Evolutionary conservation across 2,329 filamentous ascomycete genomes (phyloP), one percentile per base, ranked within the genome.

Genomic region (Calcarisporium arbuscula): DNA sequence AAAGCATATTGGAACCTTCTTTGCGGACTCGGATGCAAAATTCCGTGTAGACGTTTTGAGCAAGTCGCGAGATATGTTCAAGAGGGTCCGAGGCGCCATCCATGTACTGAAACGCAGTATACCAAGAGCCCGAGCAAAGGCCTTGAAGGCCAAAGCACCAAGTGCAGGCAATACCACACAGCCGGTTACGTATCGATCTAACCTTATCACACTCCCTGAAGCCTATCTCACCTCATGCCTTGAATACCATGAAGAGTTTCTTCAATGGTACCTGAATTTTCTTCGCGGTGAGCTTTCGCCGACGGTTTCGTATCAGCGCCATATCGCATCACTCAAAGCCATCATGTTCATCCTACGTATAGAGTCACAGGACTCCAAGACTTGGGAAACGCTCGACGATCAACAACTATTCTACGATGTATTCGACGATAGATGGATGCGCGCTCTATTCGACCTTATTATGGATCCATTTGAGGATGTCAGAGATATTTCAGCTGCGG

Each of bases 391-490:
- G 2, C 36, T 44, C 23, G 57, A 60, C 34, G 57, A 67, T 45
- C 65, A 57, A 47, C 45, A 38, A 34, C 53, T 58, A 11, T 62
- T 65, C 35, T 67, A 63, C 30, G 53, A 62, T 30, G 47, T 60
- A 3, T 58, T 70, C 40, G 69, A 74, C 30, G 45, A 48, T 4
- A 65, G 58, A 1, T 76, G 82, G 62, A 59, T 76, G 9, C 69
- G 82, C 30, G 66, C 80, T 5, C 64, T 96, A 6, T 64, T 89
- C 11, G 87, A 95, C 54, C 72, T 95, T 16, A 61, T 94, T 7
- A 68, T 94, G 52, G 85, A 98, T 49, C 86, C 90, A 0, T 98
- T 94, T 50, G 92, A 96, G 38, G 92, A 98, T 56, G 84, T 96
- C 5, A 74, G 90, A 45, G 77, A 73, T 28, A 59, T 63, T 23